A percentile compares a stretch with the other conserved stretches of the same genome.
Evolutionary conservation across 768 basidiomycete species (phyloP).

Genomic region (Mycena olivaceomarginata): DNA sequence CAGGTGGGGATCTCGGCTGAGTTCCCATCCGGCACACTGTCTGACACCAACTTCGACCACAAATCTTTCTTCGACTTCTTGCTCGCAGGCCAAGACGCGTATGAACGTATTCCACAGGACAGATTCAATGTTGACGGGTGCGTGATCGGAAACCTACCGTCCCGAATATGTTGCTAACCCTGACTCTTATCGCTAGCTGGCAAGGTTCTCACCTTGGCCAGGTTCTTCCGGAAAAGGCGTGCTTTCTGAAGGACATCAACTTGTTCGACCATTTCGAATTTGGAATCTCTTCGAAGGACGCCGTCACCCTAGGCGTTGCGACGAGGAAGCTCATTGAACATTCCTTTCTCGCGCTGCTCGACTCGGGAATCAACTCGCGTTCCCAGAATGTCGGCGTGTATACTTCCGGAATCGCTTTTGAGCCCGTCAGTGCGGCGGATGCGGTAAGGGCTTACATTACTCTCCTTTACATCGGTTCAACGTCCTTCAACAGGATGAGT

Average conservation of each 20-base stretch:
- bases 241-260: conserved; percentile 61
- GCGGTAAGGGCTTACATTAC: conserved; percentile 46
- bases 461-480: neutral
- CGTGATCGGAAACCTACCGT: conserved; percentile 15
- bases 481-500: conserved; percentile 54
- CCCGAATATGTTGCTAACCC: neutral
- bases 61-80: conserved; percentile 59
- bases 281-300: conserved; percentile 60
- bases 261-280: conserved; percentile 63
- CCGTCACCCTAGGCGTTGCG: conserved; percentile 55
- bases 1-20: conserved; percentile 60
- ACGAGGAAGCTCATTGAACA: conserved; percentile 61
- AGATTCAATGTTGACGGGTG: conserved; percentile 58
- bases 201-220: conserved; percentile 50
- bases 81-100: conserved; percentile 54
- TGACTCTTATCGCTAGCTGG: conserved; percentile 44
- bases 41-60: conserved; percentile 56
- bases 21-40: conserved; percentile 55
- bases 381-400: conserved; percentile 55
- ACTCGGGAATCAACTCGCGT: conserved; percentile 65
- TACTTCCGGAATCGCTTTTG: conserved; percentile 54
- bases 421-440: conserved; percentile 47
- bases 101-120: conserved; percentile 52
- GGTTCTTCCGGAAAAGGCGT: conserved; percentile 52
- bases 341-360: conserved; percentile 64